Base-by-base conservation (phyloP, 768 basidiomycete species). In the Boletales sp. region DNA sequence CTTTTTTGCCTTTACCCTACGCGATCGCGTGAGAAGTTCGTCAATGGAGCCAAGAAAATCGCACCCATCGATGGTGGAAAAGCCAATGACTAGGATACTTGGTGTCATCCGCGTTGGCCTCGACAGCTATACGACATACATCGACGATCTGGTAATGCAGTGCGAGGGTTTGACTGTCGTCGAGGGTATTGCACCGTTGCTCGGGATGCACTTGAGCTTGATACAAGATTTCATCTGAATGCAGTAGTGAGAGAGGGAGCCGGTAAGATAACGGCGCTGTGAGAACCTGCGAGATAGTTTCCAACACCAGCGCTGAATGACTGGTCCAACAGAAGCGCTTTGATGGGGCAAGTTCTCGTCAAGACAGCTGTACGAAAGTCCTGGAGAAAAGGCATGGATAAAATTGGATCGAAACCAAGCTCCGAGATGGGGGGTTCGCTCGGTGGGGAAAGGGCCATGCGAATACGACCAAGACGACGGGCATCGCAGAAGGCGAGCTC, bases 271-370 rank as follows among this genome's bases (percentile, higher is more conserved):
- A 27, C 24, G 24, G 7, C 24, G 24, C 7, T 27, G 24, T 27
- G 24, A 6, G 48, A 51, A 81, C 86, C 86, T 58, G 88, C 87
- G 17, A 90, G 80, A 84, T 87, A 90, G 62, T 90, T 91, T 4
- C 89, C 86, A 10, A 91, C 79, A 1, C 89, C 89, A 11, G 87
- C 87, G 53, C 80, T 86, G 69, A 90, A 90, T 0, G 83, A 80
- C 63, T 90, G 87, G 64, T 90, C 83, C 37, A 90, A 74, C 13
- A 90, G 72, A n/a, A 91, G 72, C 1, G 84, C 82, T 59, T 90
- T 90, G 48, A 87, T 75, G 4, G 87, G 82, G 48, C 83, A 84
- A 5, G 75, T 68, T 47, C 84, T 76, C 56, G 77, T 84, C 19
- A 64, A 62, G 27, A 87, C 72, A 15, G 72, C 54, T 0, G 60